These are phyloP conservation scores for Nannochloropsis salina DNA, from an alignment of 108 stramenopile genomes.

Conservation along the genomic window DNA sequence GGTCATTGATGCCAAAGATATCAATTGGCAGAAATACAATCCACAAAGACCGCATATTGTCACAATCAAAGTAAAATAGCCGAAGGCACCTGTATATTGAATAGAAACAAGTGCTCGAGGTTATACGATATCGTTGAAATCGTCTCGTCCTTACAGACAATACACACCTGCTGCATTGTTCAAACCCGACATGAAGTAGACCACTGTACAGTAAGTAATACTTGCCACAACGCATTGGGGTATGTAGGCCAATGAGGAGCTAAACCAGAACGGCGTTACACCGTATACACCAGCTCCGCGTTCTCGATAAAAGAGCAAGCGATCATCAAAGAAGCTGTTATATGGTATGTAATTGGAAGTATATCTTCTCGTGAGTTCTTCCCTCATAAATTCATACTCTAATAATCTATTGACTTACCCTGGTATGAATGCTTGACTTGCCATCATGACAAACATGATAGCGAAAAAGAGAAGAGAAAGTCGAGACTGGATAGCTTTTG, in stretches of 20 bases:
- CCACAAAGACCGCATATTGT: slow-evolving; percentile 39
- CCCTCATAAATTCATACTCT: too few relatives aligned
- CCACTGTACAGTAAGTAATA: neutral
- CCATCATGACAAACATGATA: slow-evolving; percentile 46
- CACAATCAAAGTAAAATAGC: slow-evolving; percentile 43
- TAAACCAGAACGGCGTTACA: slow-evolving; percentile 44
- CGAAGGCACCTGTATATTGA: slow-evolving; percentile 26
- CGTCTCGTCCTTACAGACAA: neutral
- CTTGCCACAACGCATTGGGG: slow-evolving; percentile 35
- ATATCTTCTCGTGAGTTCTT: too few relatives aligned
- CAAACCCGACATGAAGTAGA: slow-evolving; percentile 43
- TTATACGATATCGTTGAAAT: neutral
- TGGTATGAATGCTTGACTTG: slow-evolving; percentile 43
- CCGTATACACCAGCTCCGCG: slow-evolving; percentile 52
- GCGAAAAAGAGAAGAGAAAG: slow-evolving; percentile 44
- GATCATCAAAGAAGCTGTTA: neutral
- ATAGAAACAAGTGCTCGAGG: neutral
- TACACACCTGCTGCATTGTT: slow-evolving; percentile 25
- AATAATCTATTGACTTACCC: slow-evolving; percentile 10
- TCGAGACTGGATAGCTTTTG: slow-evolving; percentile 22
- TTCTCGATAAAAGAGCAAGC: slow-evolving; percentile 55
- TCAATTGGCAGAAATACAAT: slow-evolving; percentile 45
- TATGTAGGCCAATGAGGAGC: slow-evolving; percentile 26
- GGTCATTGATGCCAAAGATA: slow-evolving; percentile 21
- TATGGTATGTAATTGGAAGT: too few relatives aligned